phyloP scores from a whole-genome alignment of 2,329 filamentous ascomycete species.

The Penicillium sp. region DNA sequence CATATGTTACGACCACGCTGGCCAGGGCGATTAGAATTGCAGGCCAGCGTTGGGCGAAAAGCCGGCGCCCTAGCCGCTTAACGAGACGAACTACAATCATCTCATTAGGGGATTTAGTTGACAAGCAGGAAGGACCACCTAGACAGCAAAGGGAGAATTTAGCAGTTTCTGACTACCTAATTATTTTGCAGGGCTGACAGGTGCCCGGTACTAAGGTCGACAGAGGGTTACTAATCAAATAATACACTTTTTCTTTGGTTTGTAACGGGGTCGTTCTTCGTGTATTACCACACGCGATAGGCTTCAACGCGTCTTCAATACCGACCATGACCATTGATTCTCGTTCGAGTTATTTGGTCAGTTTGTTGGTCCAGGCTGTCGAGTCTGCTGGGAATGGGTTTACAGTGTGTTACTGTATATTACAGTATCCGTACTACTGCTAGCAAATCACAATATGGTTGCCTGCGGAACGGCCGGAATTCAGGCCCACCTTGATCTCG shows the following conservation, averaged over 20 bases:
- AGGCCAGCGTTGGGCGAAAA: neutral
- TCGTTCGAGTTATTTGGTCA: neutral
- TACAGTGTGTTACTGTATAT: neutral
- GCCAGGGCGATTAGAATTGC: neutral
- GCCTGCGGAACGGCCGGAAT: neutral
- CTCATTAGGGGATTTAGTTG: neutral
- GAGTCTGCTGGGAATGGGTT: neutral
- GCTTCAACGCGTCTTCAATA: no score
- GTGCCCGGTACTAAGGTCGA: no score
- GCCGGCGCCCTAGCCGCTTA: neutral
- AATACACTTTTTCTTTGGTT: neutral
- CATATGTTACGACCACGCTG: slow-evolving; percentile 19
- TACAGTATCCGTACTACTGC: neutral
- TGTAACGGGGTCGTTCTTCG: neutral
- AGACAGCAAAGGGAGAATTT: neutral
- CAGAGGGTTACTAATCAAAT: neutral
- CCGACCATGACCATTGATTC: neutral
- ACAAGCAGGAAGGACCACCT: neutral
- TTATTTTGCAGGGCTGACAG: no score
- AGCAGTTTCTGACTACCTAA: neutral
- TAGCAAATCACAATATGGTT: neutral
- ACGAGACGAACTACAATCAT: slow-evolving; percentile 4
- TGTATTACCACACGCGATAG: no score
- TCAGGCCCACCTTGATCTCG: neutral
- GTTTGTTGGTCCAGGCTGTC: neutral